Percentiles rank a stretch among this genome's conserved stretches.
phyloP scores from a whole-genome alignment of 73 alveolate species.

The Tetrahymena thermophila region DNA sequence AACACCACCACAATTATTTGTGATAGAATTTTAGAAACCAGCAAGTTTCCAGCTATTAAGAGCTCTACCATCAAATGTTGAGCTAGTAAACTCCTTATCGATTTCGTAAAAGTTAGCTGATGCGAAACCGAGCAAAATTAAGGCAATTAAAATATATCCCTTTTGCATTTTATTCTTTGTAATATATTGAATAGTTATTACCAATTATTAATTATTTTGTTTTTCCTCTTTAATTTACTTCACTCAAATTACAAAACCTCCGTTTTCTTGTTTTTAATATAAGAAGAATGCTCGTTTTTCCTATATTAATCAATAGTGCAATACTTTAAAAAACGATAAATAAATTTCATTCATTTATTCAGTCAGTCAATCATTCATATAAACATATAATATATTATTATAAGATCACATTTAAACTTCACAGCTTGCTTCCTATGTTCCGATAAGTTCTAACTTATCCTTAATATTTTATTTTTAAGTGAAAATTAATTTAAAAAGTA shows the following conservation, averaged over 20 bases:
- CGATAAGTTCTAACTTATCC: no score
- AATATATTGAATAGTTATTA: background rate
- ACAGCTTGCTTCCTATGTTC: no score
- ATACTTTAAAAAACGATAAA: background rate
- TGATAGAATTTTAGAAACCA: background rate
- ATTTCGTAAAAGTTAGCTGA: background rate
- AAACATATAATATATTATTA: no score
- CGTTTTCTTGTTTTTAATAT: background rate
- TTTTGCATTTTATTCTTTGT: background rate
- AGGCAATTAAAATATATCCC: background rate
- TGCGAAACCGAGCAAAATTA: background rate
- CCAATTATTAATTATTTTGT: background rate
- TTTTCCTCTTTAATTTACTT: background rate
- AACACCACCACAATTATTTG: background rate
- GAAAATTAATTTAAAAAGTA: no score
- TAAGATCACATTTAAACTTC: no score
- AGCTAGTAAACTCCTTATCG: background rate
- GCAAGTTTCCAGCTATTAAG: background rate
- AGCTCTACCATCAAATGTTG: background rate
- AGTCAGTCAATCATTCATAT: no score
- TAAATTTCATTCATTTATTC: no score
- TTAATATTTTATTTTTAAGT: no score
- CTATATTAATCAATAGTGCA: no score
- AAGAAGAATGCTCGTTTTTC: background rate
- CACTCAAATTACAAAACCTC: background rate